Percentiles rank a stretch among this genome's conserved stretches.
These are phyloP conservation scores for Posidonia australis DNA, from an alignment of 106 monocot genomes.

Conservation along the genomic window DNA sequence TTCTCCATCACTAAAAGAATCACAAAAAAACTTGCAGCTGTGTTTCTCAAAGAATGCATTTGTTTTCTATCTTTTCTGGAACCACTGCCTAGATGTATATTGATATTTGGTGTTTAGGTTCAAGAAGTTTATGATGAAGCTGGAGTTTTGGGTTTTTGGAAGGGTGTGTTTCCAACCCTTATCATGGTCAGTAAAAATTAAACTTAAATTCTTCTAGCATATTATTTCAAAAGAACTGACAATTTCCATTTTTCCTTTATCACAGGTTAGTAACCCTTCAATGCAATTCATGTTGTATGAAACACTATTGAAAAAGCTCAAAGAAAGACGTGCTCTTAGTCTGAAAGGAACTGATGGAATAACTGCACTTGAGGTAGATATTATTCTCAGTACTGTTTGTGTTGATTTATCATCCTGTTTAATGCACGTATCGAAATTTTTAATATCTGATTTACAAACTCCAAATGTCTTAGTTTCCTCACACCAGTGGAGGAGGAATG, in stretches of 20 bases:
- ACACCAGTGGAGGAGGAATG: no score
- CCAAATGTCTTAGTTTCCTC: neutral
- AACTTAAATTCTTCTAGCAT: neutral
- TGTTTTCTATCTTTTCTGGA: no score
- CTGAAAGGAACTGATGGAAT: slow-evolving; percentile 67
- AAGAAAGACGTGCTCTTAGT: slow-evolving; percentile 45
- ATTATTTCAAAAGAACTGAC: neutral
- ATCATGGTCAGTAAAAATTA: slow-evolving; percentile 60
- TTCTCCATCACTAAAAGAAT: no score
- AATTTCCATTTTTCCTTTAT: slow-evolving; percentile 5
- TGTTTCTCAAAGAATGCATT: no score
- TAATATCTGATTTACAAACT: neutral
- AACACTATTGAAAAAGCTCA: slow-evolving; percentile 69
- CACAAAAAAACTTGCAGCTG: no score
- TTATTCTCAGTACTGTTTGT: neutral
- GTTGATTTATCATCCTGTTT: neutral
- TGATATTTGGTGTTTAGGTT: slow-evolving; percentile 29
- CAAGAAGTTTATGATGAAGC: slow-evolving; percentile 86
- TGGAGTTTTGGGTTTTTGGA: slow-evolving; percentile 88
- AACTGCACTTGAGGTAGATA: slow-evolving; percentile 64
- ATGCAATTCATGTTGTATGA: slow-evolving; percentile 98
- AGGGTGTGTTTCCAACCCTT: slow-evolving; percentile 89
- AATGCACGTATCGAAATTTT: neutral
- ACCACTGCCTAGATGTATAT: neutral
- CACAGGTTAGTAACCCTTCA: slow-evolving; percentile 93